phyloP scores from a whole-genome alignment of 306 rosid genomes.

The Casuarina glauca region DNA sequence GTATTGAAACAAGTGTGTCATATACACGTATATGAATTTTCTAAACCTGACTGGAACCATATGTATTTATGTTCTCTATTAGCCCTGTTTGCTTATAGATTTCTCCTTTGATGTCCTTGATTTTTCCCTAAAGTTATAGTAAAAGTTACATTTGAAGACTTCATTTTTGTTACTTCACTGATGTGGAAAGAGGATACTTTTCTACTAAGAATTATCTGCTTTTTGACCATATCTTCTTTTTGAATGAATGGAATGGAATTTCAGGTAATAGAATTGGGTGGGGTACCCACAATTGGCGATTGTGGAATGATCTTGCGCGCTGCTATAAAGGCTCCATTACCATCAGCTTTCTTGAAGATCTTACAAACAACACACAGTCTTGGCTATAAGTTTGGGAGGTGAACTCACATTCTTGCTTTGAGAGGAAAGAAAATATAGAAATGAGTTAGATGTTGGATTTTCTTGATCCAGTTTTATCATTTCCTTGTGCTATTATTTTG shows the following conservation, averaged over 20 bases:
- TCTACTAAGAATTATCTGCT: background rate
- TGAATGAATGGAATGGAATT: constrained; percentile 23
- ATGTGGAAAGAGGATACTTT: background rate
- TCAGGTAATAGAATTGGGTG: constrained; percentile 91
- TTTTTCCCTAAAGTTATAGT: background rate
- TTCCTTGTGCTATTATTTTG: background rate
- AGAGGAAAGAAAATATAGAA: background rate
- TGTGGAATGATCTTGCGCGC: constrained; percentile 90
- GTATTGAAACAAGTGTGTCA: background rate
- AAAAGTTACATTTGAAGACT: background rate
- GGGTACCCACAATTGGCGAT: constrained; percentile 88
- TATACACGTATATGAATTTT: background rate
- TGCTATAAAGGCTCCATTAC: constrained; percentile 80
- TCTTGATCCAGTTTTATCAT: constrained; percentile 4
- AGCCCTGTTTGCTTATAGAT: background rate
- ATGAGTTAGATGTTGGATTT: background rate
- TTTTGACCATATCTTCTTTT: background rate
- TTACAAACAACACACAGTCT: constrained; percentile 81
- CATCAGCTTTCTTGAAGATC: constrained; percentile 83
- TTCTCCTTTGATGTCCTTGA: background rate
- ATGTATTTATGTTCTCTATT: background rate
- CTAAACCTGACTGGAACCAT: background rate
- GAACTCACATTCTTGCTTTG: constrained; percentile 31
- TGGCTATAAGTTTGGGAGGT: constrained; percentile 92
- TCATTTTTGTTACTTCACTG: background rate